Evolutionary conservation across 2,329 filamentous ascomycete genomes (phyloP).

Genomic region (Colletotrichum horii): DNA sequence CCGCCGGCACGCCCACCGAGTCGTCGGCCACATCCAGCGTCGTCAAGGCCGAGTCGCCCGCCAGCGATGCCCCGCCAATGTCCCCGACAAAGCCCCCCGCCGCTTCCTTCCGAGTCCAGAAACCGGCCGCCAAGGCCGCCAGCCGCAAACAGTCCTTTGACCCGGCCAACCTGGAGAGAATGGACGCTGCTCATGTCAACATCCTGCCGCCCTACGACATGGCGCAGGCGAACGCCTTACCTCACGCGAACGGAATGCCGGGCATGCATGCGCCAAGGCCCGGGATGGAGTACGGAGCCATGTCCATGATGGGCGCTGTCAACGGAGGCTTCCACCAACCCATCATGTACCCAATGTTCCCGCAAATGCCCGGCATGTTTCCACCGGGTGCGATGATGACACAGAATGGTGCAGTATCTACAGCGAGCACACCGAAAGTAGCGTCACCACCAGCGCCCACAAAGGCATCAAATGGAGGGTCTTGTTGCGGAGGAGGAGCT

Average conservation of each 20-base stretch:
- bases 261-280: conserved; percentile 20
- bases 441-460: not conserved
- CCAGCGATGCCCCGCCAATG: conserved; percentile 33
- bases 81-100: conserved; percentile 39
- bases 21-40: conserved; percentile 8
- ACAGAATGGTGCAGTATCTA: not conserved
- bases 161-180: conserved; percentile 51
- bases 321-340: conserved; percentile 19
- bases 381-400: not conserved
- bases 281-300: conserved; percentile 16
- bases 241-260: conserved; percentile 25
- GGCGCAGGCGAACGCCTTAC: conserved; percentile 5
- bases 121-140: conserved; percentile 40
- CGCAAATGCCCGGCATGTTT: conserved; percentile 15
- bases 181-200: conserved; percentile 59
- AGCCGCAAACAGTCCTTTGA: conserved; percentile 57
- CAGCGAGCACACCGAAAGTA: not conserved
- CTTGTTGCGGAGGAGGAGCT: conserved; percentile 7
- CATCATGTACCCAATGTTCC: conserved; percentile 17
- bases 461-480: not conserved
- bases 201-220: conserved; percentile 41
- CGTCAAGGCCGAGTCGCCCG: conserved; percentile 27
- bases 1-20: conserved; percentile 23
- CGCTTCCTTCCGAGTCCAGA: conserved; percentile 51
- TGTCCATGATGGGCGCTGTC: conserved; percentile 17